These are phyloP conservation scores for Medicago truncatula DNA, from an alignment of 306 rosid genomes.

Conservation along the genomic window DNA sequence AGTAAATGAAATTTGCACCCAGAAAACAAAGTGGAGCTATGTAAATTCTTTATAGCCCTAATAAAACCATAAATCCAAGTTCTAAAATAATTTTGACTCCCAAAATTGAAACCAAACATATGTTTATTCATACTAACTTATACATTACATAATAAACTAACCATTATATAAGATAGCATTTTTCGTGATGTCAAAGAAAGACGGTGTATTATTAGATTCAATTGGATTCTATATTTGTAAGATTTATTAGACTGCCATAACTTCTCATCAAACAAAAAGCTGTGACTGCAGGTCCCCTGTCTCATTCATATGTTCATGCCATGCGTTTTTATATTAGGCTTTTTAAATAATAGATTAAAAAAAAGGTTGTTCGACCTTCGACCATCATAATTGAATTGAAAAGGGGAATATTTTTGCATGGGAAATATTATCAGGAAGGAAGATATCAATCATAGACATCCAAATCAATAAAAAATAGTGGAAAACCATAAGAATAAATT, in stretches of 20 bases:
- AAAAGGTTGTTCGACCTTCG: not conserved
- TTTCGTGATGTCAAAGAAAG: not conserved
- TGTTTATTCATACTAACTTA: no score
- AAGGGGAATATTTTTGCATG: slow-evolving; percentile 41
- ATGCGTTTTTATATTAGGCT: not conserved
- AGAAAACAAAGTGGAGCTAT: no score
- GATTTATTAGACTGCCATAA: slow-evolving; percentile 19
- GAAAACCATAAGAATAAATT: not conserved
- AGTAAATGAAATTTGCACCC: no score
- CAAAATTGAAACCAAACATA: no score
- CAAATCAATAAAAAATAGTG: slow-evolving; percentile 23
- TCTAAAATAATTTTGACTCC: no score
- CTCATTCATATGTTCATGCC: slow-evolving; percentile 35
- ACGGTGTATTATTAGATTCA: not conserved
- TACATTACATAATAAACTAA: no score
- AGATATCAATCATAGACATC: slow-evolving; percentile 32
- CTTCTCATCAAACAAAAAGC: slow-evolving; percentile 19
- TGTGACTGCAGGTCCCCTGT: slow-evolving; percentile 1
- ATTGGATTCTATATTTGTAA: slow-evolving; percentile 20
- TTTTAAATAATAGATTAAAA: not conserved
- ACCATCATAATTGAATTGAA: slow-evolving; percentile 49
- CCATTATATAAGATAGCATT: no score
- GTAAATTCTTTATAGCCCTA: no score
- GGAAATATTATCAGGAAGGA: slow-evolving; percentile 44
- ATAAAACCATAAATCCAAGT: no score